Percentiles rank a stretch among this genome's conserved stretches.
Conservation (phyloP, 768 basidiomycete species). For the Steccherinum ochraceum region DNA sequence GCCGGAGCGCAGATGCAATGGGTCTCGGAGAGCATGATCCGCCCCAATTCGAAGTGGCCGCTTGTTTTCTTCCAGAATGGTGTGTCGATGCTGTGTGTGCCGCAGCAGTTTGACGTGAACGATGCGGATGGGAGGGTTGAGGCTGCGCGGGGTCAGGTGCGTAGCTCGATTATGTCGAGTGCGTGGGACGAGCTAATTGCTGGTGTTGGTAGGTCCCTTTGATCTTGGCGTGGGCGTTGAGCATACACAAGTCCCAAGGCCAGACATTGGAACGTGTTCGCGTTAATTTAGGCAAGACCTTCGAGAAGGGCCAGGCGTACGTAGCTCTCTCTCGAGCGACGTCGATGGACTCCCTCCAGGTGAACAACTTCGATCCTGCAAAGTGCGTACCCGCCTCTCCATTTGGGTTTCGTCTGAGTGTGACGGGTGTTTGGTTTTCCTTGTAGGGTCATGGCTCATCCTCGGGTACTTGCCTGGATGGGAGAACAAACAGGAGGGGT, state of each 20-base stretch:
- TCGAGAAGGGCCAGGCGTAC: slow-evolving; percentile 79
- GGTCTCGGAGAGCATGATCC: not conserved
- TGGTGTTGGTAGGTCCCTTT: slow-evolving; percentile 39
- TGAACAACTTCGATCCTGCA: slow-evolving; percentile 51
- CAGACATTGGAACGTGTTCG: slow-evolving; percentile 83
- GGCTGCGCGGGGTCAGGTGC: slow-evolving; percentile 54
- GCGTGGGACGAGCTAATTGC: not conserved
- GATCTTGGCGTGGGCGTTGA: slow-evolving; percentile 82
- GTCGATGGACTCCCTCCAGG: slow-evolving; percentile 55
- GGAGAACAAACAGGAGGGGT: slow-evolving; percentile 19
- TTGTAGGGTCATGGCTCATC: slow-evolving; percentile 56
- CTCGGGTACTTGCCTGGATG: slow-evolving; percentile 57
- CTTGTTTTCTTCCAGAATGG: slow-evolving; percentile 15
- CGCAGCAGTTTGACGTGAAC: slow-evolving; percentile 40
- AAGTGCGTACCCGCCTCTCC: slow-evolving; percentile 40
- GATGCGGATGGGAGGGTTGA: slow-evolving; percentile 46
- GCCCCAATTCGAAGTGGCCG: slow-evolving; percentile 2
- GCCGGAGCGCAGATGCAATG: not conserved
- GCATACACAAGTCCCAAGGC: slow-evolving; percentile 87
- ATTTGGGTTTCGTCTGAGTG: not conserved
- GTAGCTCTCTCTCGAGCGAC: slow-evolving; percentile 73
- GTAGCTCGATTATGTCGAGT: not conserved
- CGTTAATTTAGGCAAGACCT: slow-evolving; percentile 67
- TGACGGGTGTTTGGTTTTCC: not conserved
- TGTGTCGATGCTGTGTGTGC: slow-evolving; percentile 39